Base-by-base conservation (phyloP, 352 stramenopile species). In the Globisporangium spiculum region DNA sequence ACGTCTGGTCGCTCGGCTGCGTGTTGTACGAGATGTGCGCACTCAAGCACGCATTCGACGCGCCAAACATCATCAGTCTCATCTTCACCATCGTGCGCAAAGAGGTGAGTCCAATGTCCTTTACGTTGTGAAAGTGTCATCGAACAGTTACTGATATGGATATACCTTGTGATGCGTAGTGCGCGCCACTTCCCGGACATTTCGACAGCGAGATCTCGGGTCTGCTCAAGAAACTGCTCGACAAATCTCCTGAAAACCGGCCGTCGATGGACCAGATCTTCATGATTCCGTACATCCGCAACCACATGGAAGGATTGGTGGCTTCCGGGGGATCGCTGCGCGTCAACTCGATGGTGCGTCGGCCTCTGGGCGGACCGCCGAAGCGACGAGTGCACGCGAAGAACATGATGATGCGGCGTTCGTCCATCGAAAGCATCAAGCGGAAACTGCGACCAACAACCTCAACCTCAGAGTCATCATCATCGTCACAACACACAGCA, bases 1-100 rank as follows among this genome's bases (percentile, higher is more conserved):
- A 98, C 65, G 81, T 98, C 24, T 98, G 94, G 93, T 95, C 90
- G 18, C 80, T 98, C 6, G 94, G 94, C 24, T 97, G 92, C 65
- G 79, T 98, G 5, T 56, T 98, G 26, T 98, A 96, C 70, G 91
- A 98, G 72, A 91, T 97, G 67, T 78, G 91, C 24, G 72, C 90
- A 7, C 76, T 98, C 18, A 81, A 86, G 56, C 89, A 94, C 56
- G 89, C 90, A 5, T 97, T 97, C 66, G 82, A 96, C 20, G 88
- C 85, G 4, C 82, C 84, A 8, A 94, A 94, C 46, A 92, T 94
- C 59, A 79, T 94, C 50, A 91, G 75, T 16, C 78, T 94, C 57
- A 92, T 94, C 41, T 75, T 93, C 67, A 92, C 91, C 68, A 94
- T 94, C 60, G 86, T 94, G 26, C 83, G 92, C 65, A 86, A 92